phyloP scores from a whole-genome alignment of 192 early-diverging fungal species.

The Coemansia sp. region DNA sequence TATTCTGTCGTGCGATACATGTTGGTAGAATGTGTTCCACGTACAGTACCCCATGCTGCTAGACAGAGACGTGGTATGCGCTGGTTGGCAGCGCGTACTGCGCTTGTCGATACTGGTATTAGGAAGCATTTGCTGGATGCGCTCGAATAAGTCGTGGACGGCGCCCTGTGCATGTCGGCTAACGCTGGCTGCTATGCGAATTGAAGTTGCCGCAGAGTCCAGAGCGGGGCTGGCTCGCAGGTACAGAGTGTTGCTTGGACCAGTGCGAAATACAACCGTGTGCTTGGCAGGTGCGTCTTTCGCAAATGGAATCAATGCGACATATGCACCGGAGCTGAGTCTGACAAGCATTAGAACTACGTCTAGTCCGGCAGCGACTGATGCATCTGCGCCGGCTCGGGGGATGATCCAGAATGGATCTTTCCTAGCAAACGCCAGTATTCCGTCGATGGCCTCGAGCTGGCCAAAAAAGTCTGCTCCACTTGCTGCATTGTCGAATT shows the following conservation, averaged over 20 bases:
- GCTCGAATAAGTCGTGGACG: constrained; percentile 16
- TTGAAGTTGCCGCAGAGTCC: not conserved
- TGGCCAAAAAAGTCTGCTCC: constrained; percentile 9
- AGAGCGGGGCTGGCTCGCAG: not conserved
- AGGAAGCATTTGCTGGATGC: constrained; percentile 15
- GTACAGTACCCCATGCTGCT: constrained; percentile 36
- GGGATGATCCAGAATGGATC: constrained; percentile 39
- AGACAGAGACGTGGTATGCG: constrained; percentile 5
- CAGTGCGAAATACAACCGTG: constrained; percentile 7
- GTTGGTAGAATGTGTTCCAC: constrained; percentile 46
- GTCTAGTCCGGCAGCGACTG: constrained; percentile 11
- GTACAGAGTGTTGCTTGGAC: not conserved
- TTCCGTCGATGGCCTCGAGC: constrained; percentile 15
- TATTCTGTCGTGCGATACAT: constrained; percentile 18
- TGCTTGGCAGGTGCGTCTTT: not conserved
- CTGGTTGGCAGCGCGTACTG: not conserved
- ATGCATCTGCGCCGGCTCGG: not conserved
- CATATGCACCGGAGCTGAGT: constrained; percentile 17
- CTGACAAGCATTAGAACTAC: constrained; percentile 19
- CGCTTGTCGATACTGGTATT: not conserved
- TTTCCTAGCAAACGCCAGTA: constrained; percentile 39
- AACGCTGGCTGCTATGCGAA: constrained; percentile 29
- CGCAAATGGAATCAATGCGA: constrained; percentile 30
- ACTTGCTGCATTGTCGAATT: not conserved
- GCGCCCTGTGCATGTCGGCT: constrained; percentile 21